Evolutionary conservation across 306 rosid species (phyloP), one percentile per base, ranked within the genome.

Genomic region (Cicer arietinum): DNA sequence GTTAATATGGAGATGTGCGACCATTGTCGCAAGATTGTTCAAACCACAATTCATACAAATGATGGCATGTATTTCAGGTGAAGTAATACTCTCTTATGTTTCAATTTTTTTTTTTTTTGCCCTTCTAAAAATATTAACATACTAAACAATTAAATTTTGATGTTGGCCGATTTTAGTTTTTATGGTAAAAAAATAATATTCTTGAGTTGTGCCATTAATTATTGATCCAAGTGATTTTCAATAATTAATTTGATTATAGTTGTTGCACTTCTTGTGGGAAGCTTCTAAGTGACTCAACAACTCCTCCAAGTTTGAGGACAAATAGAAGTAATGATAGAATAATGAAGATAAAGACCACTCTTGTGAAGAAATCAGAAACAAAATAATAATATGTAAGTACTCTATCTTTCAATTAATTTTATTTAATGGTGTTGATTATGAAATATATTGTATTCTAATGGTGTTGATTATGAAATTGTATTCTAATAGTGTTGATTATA

Each of bases 251-350:
- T 67, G 7, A 44, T 75, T 69, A 22, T 41, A 81, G 81, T 3
- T 52, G 69, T 44, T 81, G 84, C 42, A n/a, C 0, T 1, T 1
- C 2, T 0, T 81, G 84, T 62, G 84, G 81, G 8, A 81, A 69
- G 69, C 6, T 81, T 69, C 71, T 81, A 45, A 18, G 35, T 13
- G 30, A 20, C 10, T 30, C 60, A 22, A 20, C 22, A 20, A 2
- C 18, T 54, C 60, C 66, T 30, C 2, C 8, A 13, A 30, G 9
- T 35, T 57, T 10, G 7, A 44, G 4, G 25, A 46, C 3, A 17
- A 25, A 13, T 9, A 8, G 37, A 45, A 53, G 37, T 62, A 22
- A 17, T 53, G 14, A 8, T 25, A 69, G 10, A 7, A 51, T 2
- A 2, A 69, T 17, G 51, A 40, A 14, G 16, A 14, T 14, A 14